Percentiles rank a stretch among this genome's conserved stretches.
Conservation (phyloP, 768 basidiomycete genomes). For the Chalciporus chontae region DNA sequence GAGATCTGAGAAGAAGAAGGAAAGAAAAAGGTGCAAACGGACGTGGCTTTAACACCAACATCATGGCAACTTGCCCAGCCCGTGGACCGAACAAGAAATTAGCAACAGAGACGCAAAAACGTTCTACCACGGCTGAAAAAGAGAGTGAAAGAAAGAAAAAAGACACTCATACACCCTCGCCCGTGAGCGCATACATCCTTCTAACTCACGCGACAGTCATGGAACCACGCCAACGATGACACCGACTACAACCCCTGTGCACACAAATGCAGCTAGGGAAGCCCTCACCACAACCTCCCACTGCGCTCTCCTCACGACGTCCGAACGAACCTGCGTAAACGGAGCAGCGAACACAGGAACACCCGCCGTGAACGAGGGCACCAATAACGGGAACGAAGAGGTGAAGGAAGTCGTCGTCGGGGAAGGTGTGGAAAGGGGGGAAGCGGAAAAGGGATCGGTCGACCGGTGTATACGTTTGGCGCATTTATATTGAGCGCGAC, state of each 20-base stretch:
- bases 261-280: constrained; percentile 42
- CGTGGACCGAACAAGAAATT: too few relatives aligned
- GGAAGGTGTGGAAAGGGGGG: background rate
- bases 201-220: background rate
- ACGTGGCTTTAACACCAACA: too few relatives aligned
- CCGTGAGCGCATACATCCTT: background rate
- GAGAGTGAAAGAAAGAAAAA: background rate
- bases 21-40: too few relatives aligned
- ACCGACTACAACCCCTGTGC: constrained; percentile 31
- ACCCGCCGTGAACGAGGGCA: constrained; percentile 31
- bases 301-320: constrained; percentile 71
- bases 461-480: constrained; percentile 11
- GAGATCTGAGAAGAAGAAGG: too few relatives aligned
- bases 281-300: constrained; percentile 81
- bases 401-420: background rate
- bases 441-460: background rate
- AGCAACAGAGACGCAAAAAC: background rate
- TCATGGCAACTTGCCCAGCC: too few relatives aligned
- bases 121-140: background rate
- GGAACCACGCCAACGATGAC: constrained; percentile 21
- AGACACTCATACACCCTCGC: background rate
- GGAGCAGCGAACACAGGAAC: constrained; percentile 74
- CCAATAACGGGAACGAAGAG: constrained; percentile 11
- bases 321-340: constrained; percentile 64
- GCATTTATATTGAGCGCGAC: constrained; percentile 31